These are phyloP conservation scores for Jimgerdemannia flammicorona DNA, from an alignment of 192 early-diverging fungal species.

Conservation along the genomic window DNA sequence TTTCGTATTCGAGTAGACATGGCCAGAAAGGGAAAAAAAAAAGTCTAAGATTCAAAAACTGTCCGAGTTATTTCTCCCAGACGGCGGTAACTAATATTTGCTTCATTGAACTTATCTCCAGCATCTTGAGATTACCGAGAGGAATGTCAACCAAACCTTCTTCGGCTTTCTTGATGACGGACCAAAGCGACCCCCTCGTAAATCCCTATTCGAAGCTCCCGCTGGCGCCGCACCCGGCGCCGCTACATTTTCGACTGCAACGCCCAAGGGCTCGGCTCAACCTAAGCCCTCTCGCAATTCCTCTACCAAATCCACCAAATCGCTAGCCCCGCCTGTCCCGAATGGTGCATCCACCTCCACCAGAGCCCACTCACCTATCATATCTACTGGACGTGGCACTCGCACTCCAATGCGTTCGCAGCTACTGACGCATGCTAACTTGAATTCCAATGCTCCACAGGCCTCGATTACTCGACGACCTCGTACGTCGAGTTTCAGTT, in stretches of 20 bases:
- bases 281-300: background rate
- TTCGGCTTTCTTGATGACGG: constrained; percentile 30
- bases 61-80: background rate
- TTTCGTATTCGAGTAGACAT: background rate
- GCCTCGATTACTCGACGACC: background rate
- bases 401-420: background rate
- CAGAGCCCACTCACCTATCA: background rate
- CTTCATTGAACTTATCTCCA: background rate
- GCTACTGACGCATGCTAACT: background rate
- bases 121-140: constrained; percentile 32
- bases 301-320: background rate
- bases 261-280: background rate
- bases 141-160: constrained; percentile 33
- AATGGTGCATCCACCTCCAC: background rate
- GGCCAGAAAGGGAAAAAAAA: constrained; percentile 6
- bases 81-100: background rate
- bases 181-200: background rate
- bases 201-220: background rate
- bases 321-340: background rate
- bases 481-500: background rate
- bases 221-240: background rate
- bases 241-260: background rate
- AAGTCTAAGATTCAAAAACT: constrained; percentile 5
- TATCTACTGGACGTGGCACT: background rate
- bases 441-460: background rate